phyloP scores from a whole-genome alignment of 495 filamentous ascomycete genomes.

The Aspergillus olivimuriae region DNA sequence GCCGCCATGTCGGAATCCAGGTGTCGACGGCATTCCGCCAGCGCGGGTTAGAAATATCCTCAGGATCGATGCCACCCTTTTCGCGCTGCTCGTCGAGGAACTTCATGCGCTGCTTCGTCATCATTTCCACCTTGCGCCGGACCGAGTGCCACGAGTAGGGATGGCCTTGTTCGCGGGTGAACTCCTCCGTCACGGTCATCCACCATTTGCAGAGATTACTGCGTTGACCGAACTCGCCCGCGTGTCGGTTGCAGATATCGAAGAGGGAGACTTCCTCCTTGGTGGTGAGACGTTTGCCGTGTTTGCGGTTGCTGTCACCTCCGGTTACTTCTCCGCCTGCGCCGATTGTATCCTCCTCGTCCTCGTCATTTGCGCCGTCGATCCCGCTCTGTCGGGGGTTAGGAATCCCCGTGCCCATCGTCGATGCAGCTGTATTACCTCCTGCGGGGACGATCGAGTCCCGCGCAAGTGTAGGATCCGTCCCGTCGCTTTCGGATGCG shows the following conservation, averaged over 20 bases:
- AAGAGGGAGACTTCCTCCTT: constrained; percentile 40
- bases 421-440: too few species aligned
- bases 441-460: too few species aligned
- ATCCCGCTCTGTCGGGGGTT: too few species aligned
- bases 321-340: constrained; percentile 13
- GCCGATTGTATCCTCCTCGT: constrained; percentile 3
- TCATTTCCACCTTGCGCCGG: constrained; percentile 39
- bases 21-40: constrained; percentile 36
- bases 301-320: constrained; percentile 23
- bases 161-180: constrained; percentile 32
- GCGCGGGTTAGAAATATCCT: constrained; percentile 33
- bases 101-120: constrained; percentile 40
- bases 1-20: constrained; percentile 41
- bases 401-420: too few species aligned
- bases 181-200: constrained; percentile 36
- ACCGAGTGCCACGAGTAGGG: constrained; percentile 44
- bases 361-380: constrained; percentile 1
- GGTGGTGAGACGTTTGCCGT: constrained; percentile 38
- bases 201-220: constrained; percentile 45
- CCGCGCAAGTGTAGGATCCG: too few species aligned
- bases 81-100: constrained; percentile 34
- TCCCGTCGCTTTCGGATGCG: constrained; percentile 20
- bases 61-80: constrained; percentile 15
- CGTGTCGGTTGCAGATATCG: constrained; percentile 38
- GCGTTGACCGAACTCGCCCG: constrained; percentile 34